Percentiles rank a stretch among this genome's conserved stretches.
Evolutionary conservation across 2,329 filamentous ascomycete genomes (phyloP).

Genomic region (Trichothecium sympodiale): DNA sequence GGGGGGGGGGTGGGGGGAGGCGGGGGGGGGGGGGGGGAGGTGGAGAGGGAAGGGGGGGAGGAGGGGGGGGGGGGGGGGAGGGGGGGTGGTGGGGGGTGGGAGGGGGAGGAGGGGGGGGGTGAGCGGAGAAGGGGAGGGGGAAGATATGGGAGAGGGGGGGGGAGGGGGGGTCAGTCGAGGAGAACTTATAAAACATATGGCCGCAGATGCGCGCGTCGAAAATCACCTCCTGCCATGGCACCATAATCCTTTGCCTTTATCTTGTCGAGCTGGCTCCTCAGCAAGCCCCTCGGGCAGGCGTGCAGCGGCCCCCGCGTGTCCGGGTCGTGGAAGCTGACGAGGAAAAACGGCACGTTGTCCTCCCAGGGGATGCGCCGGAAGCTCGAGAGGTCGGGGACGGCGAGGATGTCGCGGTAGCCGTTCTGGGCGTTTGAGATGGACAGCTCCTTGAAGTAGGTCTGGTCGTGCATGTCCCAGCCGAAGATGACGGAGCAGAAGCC

Average conservation of each 20-base stretch:
- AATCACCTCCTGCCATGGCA: conserved; percentile 80
- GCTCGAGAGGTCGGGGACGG: conserved; percentile 64
- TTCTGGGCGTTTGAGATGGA: conserved; percentile 84
- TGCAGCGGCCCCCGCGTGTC: conserved; percentile 61
- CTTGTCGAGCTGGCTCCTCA: conserved; percentile 59
- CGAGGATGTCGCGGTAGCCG: conserved; percentile 77
- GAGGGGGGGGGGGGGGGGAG: no score
- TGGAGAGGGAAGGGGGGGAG: neutral
- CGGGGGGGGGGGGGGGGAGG: no score
- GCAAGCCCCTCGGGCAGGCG: conserved; percentile 67
- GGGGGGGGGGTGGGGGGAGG: no score
- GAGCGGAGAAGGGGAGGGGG: no score
- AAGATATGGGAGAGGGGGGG: no score
- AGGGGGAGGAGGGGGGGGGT: no score
- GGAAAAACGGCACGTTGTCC: conserved; percentile 72
- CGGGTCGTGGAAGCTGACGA: conserved; percentile 75
- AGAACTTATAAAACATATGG: conserved; percentile 1
- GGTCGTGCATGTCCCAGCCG: conserved; percentile 95
- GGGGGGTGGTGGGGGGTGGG: no score
- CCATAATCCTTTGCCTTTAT: conserved; percentile 58
- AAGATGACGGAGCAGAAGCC: conserved; percentile 93
- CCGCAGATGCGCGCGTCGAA: neutral
- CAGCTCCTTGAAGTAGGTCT: conserved; percentile 77
- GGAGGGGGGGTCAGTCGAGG: conserved; percentile 2
- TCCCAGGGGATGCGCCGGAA: conserved; percentile 90